A percentile compares a stretch with the other conserved stretches of the same genome.
These are phyloP conservation scores for Aspergillus steynii DNA, from an alignment of 495 filamentous ascomycete species.

Conservation along the genomic window DNA sequence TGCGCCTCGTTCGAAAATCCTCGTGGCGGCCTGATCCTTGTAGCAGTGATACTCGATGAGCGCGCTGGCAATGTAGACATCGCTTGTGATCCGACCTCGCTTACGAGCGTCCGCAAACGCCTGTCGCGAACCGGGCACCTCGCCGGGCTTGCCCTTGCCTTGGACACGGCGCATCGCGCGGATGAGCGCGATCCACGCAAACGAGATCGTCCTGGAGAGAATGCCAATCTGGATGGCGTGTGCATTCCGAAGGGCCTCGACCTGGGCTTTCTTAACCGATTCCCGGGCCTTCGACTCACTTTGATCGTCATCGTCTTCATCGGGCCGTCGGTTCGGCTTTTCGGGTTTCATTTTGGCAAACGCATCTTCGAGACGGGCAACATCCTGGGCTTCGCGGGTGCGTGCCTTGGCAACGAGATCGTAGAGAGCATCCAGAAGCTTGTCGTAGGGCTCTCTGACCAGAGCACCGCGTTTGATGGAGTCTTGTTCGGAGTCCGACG, in stretches of 20 bases:
- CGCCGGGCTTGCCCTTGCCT: slow-evolving; percentile 77
- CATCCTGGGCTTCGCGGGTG: slow-evolving; percentile 66
- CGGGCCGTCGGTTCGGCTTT: slow-evolving; percentile 52
- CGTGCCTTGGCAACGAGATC: slow-evolving; percentile 72
- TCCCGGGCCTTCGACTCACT: slow-evolving; percentile 56
- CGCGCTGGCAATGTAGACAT: slow-evolving; percentile 90
- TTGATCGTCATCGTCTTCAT: slow-evolving; percentile 65
- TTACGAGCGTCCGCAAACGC: slow-evolving; percentile 85
- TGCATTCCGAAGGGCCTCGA: slow-evolving; percentile 69
- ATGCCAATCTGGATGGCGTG: slow-evolving; percentile 69
- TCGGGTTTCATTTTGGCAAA: slow-evolving; percentile 40
- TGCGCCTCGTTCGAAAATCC: slow-evolving; percentile 92
- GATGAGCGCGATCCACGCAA: slow-evolving; percentile 92
- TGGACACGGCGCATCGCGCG: slow-evolving; percentile 91
- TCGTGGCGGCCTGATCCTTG: slow-evolving; percentile 84
- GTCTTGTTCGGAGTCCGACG: slow-evolving; percentile 68
- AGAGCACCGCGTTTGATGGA: slow-evolving; percentile 66
- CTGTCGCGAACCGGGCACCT: slow-evolving; percentile 74
- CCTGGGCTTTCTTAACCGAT: slow-evolving; percentile 59
- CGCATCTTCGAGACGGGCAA: slow-evolving; percentile 69
- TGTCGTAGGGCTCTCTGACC: slow-evolving; percentile 80
- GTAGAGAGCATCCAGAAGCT: slow-evolving; percentile 81
- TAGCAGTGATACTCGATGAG: slow-evolving; percentile 95
- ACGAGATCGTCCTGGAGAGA: slow-evolving; percentile 77
- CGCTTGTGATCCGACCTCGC: slow-evolving; percentile 81